Conservation (phyloP, 2,329 filamentous ascomycete species). For the Epichloe typhina region DNA sequence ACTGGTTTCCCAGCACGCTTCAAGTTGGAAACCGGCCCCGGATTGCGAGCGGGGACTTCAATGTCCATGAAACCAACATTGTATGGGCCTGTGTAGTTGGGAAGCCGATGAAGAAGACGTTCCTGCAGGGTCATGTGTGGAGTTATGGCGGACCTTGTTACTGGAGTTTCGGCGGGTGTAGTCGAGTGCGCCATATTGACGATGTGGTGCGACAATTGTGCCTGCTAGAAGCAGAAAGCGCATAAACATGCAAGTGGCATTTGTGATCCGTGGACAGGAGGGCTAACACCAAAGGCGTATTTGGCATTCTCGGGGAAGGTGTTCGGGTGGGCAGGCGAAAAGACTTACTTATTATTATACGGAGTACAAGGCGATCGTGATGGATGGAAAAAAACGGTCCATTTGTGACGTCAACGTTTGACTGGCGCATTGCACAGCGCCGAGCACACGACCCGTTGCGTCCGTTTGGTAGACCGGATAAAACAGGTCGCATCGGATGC, state of each 20-base stretch:
- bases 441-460: not conserved
- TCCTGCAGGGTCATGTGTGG: constrained; percentile 23
- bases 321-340: not conserved
- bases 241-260: not conserved
- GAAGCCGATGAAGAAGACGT: constrained; percentile 34
- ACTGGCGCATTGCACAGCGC: not conserved
- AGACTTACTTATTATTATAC: not conserved
- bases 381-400: not conserved
- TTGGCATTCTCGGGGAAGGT: not conserved
- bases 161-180: not conserved
- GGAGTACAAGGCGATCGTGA: not conserved
- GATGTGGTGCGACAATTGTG: not conserved
- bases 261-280: not conserved
- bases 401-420: constrained; percentile 3
- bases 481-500: not conserved
- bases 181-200: constrained; percentile 3
- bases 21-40: constrained; percentile 26
- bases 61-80: constrained; percentile 55
- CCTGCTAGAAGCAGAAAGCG: not conserved
- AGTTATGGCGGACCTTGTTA: constrained; percentile 10
- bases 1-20: constrained; percentile 25
- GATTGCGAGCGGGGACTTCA: constrained; percentile 41
- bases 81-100: constrained; percentile 50
- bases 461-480: too few species aligned
- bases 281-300: not conserved